Conservation (phyloP, 176 grass and related monocot species). For the Calamus simplicifolius region DNA sequence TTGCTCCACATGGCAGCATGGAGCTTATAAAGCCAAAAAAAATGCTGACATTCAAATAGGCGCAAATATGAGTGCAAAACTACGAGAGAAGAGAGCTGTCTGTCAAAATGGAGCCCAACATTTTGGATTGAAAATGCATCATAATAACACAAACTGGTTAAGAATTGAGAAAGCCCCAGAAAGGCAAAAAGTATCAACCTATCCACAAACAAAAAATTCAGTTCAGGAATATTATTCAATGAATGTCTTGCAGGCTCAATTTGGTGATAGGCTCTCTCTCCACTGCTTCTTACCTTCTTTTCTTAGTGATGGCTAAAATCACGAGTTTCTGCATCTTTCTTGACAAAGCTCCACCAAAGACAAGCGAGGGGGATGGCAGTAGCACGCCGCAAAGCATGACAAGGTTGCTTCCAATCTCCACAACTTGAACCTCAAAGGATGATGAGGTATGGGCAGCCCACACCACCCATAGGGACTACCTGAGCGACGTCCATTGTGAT, state of each 20-base stretch:
- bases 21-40: too few relatives aligned
- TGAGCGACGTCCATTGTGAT: constrained; percentile 38
- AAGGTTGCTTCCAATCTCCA: constrained; percentile 26
- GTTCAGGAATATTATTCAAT: constrained; percentile 19
- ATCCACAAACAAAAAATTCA: constrained; percentile 29
- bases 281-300: constrained; percentile 35
- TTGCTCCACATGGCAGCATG: too few relatives aligned
- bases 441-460: constrained; percentile 48
- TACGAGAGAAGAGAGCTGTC: neutral
- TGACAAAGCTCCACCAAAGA: constrained; percentile 88
- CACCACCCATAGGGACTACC: constrained; percentile 56
- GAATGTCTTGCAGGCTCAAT: neutral
- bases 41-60: too few relatives aligned
- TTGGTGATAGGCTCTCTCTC: too few relatives aligned
- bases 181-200: neutral
- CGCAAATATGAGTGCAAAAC: too few relatives aligned
- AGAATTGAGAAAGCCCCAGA: neutral
- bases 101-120: neutral
- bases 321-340: constrained; percentile 71
- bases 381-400: constrained; percentile 42
- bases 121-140: too few relatives aligned
- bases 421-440: constrained; percentile 71
- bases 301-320: constrained; percentile 52
- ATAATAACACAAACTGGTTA: too few relatives aligned
- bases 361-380: constrained; percentile 48